Base-by-base conservation (phyloP, 2,329 filamentous ascomycete genomes). In the Alternaria incomplexa region DNA sequence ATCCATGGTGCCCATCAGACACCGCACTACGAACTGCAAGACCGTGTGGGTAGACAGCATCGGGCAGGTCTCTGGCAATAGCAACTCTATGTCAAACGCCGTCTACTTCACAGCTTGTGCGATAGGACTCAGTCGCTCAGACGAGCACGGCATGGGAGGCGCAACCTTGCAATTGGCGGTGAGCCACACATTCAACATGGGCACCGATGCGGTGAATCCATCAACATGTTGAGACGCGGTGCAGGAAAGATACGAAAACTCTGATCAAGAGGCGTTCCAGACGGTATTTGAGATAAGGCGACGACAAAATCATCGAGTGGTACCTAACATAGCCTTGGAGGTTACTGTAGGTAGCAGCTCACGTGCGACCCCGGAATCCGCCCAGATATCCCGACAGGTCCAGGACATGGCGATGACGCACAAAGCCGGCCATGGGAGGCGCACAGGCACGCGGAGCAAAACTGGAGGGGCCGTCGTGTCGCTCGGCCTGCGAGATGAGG, bases 151-250 rank as follows among this genome's bases (percentile, higher is more conserved):
- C 46, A 32, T 58, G 48, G 48, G 12, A 62, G 26, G 40, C 58
- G 56, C 62, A 67, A 66, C 56, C 28, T 36, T 52, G 48, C 9
- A 52, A 40, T 52, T 63, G 66, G 69, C 69, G 69, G 69, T 72
- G 68, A 66, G 66, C 30, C 58, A 63, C 58, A 63, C 26, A 10
- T 40, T 62, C 48, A 25, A 54, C n/a, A 36, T 36, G 53, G 60
- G 30, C 22, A 52, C 54, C 59, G 58, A 61, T 52, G 58, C 62
- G 63, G 63, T 53, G 64, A 61, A 57, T 60, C 28, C 48, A 36
- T 52, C 13, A 12, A 25, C 12, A 55, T 69, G 64, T 69, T 65
- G 69, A 61, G 60, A 65, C 62, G 66, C 54, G 32, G 56, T 52
- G 28, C 56, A 58, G 57, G 58, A 64, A 52, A 51, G 56, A 43